A percentile compares a stretch with the other conserved stretches of the same genome.
phyloP scores from a whole-genome alignment of 805 yeast species.

The Schizosaccharomyces japonicus region DNA sequence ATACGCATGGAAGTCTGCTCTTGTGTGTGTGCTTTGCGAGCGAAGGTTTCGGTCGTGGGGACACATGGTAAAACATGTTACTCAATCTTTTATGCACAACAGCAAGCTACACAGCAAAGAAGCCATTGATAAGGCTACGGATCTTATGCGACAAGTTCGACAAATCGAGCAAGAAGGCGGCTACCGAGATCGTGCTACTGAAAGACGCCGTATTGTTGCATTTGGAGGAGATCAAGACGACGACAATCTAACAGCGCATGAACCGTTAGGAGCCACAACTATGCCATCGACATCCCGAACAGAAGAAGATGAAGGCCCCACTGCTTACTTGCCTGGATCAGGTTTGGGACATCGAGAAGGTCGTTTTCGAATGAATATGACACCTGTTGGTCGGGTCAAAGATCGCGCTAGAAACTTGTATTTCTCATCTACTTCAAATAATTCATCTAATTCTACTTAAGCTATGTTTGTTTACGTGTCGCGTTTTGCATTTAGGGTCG shows the following conservation, averaged over 20 bases:
- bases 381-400: slow-evolving; percentile 1
- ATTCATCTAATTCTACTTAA: neutral
- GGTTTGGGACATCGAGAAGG: neutral
- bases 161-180: neutral
- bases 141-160: neutral
- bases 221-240: too few relatives aligned
- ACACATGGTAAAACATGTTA: neutral
- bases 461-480: too few relatives aligned
- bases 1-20: neutral
- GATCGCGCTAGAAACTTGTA: neutral
- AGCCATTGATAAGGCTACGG: neutral
- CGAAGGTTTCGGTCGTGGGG: neutral
- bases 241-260: too few relatives aligned
- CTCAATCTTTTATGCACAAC: neutral
- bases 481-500: too few relatives aligned
- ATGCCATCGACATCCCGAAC: too few relatives aligned
- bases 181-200: neutral
- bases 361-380: neutral
- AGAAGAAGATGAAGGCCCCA: neutral
- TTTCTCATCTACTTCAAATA: neutral
- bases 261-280: too few relatives aligned
- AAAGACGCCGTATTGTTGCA: neutral
- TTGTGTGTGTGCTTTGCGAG: neutral
- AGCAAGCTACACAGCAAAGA: neutral
- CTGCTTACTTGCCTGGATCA: neutral